Percentiles rank a stretch among this genome's conserved stretches.
phyloP scores from a whole-genome alignment of 2,329 filamentous ascomycete species.

The Decorospora gaudefroyi region DNA sequence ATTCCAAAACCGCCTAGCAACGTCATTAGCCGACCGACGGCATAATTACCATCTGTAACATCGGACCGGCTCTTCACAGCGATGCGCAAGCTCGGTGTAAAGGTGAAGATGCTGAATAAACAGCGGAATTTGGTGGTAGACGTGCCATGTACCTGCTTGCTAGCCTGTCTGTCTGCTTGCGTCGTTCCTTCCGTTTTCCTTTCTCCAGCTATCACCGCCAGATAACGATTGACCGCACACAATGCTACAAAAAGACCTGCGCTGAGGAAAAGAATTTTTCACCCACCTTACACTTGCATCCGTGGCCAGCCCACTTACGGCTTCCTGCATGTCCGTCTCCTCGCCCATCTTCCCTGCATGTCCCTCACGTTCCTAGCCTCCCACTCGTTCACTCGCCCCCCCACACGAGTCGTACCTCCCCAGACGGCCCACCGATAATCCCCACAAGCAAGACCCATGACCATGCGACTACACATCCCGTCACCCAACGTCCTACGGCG shows the following conservation, averaged over 20 bases:
- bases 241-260: too few species aligned
- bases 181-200: too few species aligned
- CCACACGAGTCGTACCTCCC: neutral
- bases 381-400: neutral
- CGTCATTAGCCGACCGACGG: conserved; percentile 9
- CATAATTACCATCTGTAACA: conserved; percentile 9
- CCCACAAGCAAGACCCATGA: neutral
- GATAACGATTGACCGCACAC: too few species aligned
- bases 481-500: neutral
- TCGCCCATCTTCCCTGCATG: neutral
- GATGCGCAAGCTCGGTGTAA: conserved; percentile 1
- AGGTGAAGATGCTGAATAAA: too few species aligned
- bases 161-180: too few species aligned
- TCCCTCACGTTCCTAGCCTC: neutral
- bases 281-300: too few species aligned
- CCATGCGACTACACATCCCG: neutral
- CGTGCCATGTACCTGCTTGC: too few species aligned
- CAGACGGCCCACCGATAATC: too few species aligned
- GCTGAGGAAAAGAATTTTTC: too few species aligned
- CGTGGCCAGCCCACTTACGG: too few species aligned
- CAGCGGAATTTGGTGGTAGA: neutral
- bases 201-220: too few species aligned
- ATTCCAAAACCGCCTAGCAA: conserved; percentile 14
- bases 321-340: too few species aligned
- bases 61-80: conserved; percentile 5